Evolutionary conservation across 352 stramenopile species (phyloP).

Genomic region (Pythium phragmitis): DNA sequence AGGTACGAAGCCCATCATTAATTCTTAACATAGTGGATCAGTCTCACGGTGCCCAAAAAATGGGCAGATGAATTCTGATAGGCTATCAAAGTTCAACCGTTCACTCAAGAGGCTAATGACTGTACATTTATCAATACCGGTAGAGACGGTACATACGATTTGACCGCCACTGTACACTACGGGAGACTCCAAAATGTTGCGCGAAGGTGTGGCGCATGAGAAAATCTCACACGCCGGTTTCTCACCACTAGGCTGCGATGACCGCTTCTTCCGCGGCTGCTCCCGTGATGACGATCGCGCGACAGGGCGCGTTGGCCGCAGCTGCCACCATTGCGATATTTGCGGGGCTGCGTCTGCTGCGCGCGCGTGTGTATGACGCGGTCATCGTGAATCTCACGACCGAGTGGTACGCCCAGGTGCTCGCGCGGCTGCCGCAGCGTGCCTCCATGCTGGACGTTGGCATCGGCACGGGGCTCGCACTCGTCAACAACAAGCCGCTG

Average conservation of each 20-base stretch:
- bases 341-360: constrained; percentile 47
- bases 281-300: not conserved
- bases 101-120: no score
- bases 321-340: constrained; percentile 43
- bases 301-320: constrained; percentile 22
- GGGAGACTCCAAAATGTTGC: not conserved
- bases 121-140: no score
- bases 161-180: no score
- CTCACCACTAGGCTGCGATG: not conserved
- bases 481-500: constrained; percentile 63
- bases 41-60: no score
- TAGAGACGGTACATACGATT: no score
- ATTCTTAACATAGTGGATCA: no score
- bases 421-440: constrained; percentile 49
- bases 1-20: no score
- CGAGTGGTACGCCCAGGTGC: constrained; percentile 87
- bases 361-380: constrained; percentile 85
- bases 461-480: constrained; percentile 81
- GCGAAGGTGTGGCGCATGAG: not conserved
- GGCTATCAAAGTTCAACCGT: no score
- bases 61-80: no score
- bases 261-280: not conserved
- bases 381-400: constrained; percentile 88
- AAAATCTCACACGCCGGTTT: not conserved
- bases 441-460: constrained; percentile 87